Conservation (phyloP, 73 alveolate genomes). For the Chromera velia region DNA sequence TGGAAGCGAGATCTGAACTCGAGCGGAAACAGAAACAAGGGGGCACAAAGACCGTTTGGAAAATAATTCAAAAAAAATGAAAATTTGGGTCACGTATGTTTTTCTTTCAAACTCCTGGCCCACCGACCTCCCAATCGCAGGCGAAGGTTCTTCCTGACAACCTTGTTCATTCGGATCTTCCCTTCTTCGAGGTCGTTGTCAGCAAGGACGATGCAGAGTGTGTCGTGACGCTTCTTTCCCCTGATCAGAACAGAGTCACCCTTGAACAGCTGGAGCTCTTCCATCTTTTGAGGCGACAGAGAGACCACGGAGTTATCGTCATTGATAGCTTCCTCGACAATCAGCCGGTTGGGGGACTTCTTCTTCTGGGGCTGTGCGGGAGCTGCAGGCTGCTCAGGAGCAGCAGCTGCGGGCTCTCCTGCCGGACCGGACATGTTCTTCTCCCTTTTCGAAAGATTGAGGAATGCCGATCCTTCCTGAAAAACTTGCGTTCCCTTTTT, state of each 20-base stretch:
- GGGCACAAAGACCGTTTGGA: not conserved
- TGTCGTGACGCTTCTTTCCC: slow-evolving; percentile 90
- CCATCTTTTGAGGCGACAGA: not conserved
- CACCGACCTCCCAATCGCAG: slow-evolving; percentile 88
- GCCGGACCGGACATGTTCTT: no score
- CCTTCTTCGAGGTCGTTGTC: slow-evolving; percentile 73
- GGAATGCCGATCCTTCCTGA: no score
- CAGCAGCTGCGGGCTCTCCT: no score
- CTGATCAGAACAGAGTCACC: slow-evolving; percentile 92
- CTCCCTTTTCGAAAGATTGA: no score
- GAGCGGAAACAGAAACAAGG: no score
- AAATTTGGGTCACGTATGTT: no score
- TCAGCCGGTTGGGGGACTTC: slow-evolving; percentile 79
- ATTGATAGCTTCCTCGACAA: slow-evolving; percentile 76
- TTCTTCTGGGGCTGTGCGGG: slow-evolving; percentile 73
- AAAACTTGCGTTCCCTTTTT: no score
- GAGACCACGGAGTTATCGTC: slow-evolving; percentile 67
- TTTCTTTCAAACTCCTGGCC: no score
- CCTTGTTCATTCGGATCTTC: slow-evolving; percentile 81
- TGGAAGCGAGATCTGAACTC: slow-evolving; percentile 59
- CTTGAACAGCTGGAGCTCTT: slow-evolving; percentile 80
- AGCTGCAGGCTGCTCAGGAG: no score
- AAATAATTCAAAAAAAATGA: no score
- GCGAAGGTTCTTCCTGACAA: slow-evolving; percentile 88
- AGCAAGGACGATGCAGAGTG: slow-evolving; percentile 79